phyloP scores from a whole-genome alignment of 441 rosid genomes.

The Daphne laureola region DNA sequence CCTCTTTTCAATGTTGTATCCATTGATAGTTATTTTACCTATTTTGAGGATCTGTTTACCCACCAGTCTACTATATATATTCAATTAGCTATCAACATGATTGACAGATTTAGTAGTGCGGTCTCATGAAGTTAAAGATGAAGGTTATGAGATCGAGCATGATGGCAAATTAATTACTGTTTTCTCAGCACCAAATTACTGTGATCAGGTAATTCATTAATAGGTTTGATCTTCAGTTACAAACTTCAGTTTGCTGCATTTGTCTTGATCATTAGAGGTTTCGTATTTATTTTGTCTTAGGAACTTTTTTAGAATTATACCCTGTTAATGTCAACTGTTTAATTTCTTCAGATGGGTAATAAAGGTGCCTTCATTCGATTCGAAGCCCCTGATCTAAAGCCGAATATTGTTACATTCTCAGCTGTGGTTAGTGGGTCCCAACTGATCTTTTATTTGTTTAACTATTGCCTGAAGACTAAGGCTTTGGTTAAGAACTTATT shows the following conservation, averaged over 20 bases:
- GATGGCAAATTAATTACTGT: constrained; percentile 95
- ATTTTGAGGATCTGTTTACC: no score
- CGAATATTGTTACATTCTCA: constrained; percentile 80
- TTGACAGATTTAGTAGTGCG: constrained; percentile 74
- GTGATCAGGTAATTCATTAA: constrained; percentile 77
- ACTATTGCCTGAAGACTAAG: no score
- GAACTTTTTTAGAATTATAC: no score
- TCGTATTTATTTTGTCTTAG: no score
- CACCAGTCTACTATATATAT: no score
- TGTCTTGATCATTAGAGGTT: no score
- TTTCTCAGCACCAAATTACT: constrained; percentile 97
- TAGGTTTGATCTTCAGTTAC: not conserved
- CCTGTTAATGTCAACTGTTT: no score
- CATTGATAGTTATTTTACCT: not conserved
- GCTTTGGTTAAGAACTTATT: not conserved
- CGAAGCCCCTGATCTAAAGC: constrained; percentile 85
- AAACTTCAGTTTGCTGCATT: not conserved
- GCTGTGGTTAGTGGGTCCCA: constrained; percentile 71
- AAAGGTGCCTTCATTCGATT: constrained; percentile 94
- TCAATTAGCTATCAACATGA: constrained; percentile 10
- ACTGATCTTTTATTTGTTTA: not conserved
- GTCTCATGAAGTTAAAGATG: constrained; percentile 97
- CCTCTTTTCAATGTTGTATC: not conserved
- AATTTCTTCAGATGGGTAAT: constrained; percentile 75
- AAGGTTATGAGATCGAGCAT: constrained; percentile 96